These are phyloP conservation scores for Verticillium longisporum DNA, from an alignment of 2,329 filamentous ascomycete species.

Conservation along the genomic window DNA sequence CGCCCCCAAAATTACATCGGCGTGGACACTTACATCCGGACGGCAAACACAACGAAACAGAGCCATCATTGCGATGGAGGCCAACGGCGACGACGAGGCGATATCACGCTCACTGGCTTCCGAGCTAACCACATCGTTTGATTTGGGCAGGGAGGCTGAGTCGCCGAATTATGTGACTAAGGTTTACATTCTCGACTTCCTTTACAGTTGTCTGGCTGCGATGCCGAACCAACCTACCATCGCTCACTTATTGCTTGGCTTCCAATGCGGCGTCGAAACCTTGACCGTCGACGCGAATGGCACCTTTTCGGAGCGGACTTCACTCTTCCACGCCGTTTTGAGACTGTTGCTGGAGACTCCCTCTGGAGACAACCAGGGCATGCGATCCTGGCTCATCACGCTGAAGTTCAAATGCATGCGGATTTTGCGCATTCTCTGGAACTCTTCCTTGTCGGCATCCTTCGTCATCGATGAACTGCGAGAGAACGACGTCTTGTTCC, in stretches of 20 bases:
- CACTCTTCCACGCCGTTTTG: slow-evolving; percentile 79
- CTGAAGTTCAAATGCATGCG: slow-evolving; percentile 64
- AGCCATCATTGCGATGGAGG: slow-evolving; percentile 81
- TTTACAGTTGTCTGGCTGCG: slow-evolving; percentile 71
- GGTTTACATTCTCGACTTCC: slow-evolving; percentile 75
- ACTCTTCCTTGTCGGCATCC: slow-evolving; percentile 67
- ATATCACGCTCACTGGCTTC: slow-evolving; percentile 67
- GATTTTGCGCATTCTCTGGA: slow-evolving; percentile 77
- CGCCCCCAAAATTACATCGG: slow-evolving; percentile 71
- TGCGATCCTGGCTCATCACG: slow-evolving; percentile 62
- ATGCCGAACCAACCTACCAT: slow-evolving; percentile 75
- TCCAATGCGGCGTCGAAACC: slow-evolving; percentile 66
- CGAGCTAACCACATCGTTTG: slow-evolving; percentile 62
- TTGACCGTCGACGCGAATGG: slow-evolving; percentile 63
- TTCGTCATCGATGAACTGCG: slow-evolving; percentile 76
- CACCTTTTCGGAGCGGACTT: slow-evolving; percentile 63
- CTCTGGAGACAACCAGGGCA: slow-evolving; percentile 51
- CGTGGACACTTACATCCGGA: slow-evolving; percentile 38
- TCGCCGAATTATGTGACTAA: slow-evolving; percentile 76
- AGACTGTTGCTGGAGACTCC: slow-evolving; percentile 65
- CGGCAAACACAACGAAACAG: slow-evolving; percentile 60
- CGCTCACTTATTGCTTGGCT: slow-evolving; percentile 85
- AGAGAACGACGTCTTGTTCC: slow-evolving; percentile 71
- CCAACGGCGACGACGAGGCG: slow-evolving; percentile 71
- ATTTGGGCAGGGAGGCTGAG: slow-evolving; percentile 63